A percentile compares a stretch with the other conserved stretches of the same genome.
These are phyloP conservation scores for Cyphellophora europaea DNA, from an alignment of 2,329 filamentous ascomycete genomes.

Conservation along the genomic window DNA sequence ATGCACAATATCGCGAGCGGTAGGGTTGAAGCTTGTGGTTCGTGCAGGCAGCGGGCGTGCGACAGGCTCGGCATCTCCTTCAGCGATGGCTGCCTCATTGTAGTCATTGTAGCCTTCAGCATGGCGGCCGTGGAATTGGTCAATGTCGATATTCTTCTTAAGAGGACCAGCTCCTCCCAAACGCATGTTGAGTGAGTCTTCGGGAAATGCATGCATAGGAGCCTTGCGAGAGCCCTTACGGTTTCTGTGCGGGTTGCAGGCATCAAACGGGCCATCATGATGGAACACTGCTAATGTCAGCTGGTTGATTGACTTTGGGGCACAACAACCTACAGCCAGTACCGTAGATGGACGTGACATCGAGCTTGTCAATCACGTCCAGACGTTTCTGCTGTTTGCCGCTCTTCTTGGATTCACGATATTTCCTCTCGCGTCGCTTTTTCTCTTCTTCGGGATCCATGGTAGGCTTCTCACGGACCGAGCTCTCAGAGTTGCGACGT, in stretches of 20 bases:
- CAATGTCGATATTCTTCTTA: conserved; percentile 72
- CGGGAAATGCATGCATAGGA: conserved; percentile 93
- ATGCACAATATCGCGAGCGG: conserved; percentile 62
- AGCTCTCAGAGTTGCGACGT: conserved; percentile 56
- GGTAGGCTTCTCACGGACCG: conserved; percentile 44
- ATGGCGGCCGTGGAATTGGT: conserved; percentile 74
- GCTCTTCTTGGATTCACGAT: conserved; percentile 33
- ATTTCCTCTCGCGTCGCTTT: conserved; percentile 38
- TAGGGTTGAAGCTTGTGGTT: conserved; percentile 54
- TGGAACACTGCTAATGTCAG: conserved; percentile 63
- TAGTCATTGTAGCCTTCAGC: conserved; percentile 86
- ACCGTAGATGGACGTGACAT: conserved; percentile 92
- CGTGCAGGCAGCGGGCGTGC: conserved; percentile 24
- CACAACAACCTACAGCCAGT: conserved; percentile 62
- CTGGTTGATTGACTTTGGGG: not conserved
- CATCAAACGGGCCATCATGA: conserved; percentile 95
- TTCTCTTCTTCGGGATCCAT: conserved; percentile 40
- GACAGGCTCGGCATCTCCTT: conserved; percentile 27
- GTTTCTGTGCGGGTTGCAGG: conserved; percentile 90
- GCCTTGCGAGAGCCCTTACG: conserved; percentile 71
- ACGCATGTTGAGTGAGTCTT: conserved; percentile 84
- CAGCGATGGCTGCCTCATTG: conserved; percentile 35
- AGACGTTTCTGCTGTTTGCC: conserved; percentile 34
- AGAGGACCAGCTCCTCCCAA: conserved; percentile 80
- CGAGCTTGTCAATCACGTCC: conserved; percentile 92